Conservation (phyloP, 768 basidiomycete genomes). For the Neoboletus magnificus region DNA sequence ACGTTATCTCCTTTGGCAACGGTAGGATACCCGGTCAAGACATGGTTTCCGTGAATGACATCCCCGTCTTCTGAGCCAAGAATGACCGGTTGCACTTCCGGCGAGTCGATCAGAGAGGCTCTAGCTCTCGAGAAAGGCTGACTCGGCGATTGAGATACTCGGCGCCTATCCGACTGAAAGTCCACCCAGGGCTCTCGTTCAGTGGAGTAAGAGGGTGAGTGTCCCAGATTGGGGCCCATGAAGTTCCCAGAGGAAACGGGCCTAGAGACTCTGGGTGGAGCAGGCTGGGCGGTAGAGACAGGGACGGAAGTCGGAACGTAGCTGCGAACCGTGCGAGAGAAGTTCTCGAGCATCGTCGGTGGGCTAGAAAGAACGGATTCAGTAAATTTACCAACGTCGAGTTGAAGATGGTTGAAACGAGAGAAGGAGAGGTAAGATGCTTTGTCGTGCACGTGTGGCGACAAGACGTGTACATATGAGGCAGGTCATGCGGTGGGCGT, state of each 20-base stretch:
- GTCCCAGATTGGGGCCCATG: constrained; percentile 27
- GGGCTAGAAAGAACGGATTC: constrained; percentile 34
- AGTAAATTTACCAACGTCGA: constrained; percentile 7
- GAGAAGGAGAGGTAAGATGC: not conserved
- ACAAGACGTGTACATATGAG: constrained; percentile 10
- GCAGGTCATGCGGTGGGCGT: not conserved
- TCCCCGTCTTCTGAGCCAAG: constrained; percentile 27
- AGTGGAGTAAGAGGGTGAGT: constrained; percentile 4
- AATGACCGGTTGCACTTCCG: constrained; percentile 9
- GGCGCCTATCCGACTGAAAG: constrained; percentile 8
- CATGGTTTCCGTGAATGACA: constrained; percentile 8
- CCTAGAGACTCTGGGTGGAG: constrained; percentile 48
- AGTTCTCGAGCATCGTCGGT: constrained; percentile 47
- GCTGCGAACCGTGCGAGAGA: constrained; percentile 51
- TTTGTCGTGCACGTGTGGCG: constrained; percentile 15
- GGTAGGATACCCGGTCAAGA: constrained; percentile 28
- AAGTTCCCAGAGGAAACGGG: constrained; percentile 48
- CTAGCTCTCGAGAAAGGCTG: constrained; percentile 9
- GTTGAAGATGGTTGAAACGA: not conserved
- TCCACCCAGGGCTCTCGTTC: constrained; percentile 12
- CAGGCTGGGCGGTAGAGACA: constrained; percentile 45
- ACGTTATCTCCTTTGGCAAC: constrained; percentile 30
- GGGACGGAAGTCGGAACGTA: constrained; percentile 54
- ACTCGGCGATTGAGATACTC: constrained; percentile 3
- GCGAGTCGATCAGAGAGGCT: constrained; percentile 6